phyloP scores from a whole-genome alignment of 768 basidiomycete genomes.

The Mycena albidolilacea region DNA sequence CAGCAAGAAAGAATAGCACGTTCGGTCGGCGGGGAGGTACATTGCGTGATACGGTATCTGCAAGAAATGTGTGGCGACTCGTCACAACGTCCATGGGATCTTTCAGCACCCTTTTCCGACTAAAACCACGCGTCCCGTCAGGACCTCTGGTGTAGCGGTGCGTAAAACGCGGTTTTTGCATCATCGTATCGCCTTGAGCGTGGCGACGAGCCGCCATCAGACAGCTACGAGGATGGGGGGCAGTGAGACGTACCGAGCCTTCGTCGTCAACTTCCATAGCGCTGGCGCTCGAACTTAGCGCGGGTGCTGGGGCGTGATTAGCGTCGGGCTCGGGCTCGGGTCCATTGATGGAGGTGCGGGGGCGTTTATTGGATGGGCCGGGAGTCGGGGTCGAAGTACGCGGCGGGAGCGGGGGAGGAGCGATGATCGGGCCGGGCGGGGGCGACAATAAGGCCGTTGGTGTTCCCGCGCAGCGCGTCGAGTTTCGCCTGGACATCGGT shows the following conservation, averaged over 20 bases:
- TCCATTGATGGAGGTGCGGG: neutral
- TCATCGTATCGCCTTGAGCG: neutral
- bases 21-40: neutral
- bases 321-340: neutral
- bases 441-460: no score
- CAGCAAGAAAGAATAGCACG: conserved; percentile 13
- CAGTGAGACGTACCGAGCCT: neutral
- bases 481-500: no score
- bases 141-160: conserved; percentile 16
- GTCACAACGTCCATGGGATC: neutral
- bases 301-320: neutral
- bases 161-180: neutral
- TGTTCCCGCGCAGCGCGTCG: no score
- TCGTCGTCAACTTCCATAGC: neutral
- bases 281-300: neutral
- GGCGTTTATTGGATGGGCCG: neutral
- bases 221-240: neutral
- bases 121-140: conserved; percentile 28
- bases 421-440: no score
- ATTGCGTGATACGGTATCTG: neutral
- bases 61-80: conserved; percentile 4
- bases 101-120: neutral
- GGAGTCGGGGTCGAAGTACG: neutral
- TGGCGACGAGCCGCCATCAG: conserved; percentile 10
- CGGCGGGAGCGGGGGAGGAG: no score